phyloP scores from a whole-genome alignment of 148 eudicot species.

The Agrostemma githago region DNA sequence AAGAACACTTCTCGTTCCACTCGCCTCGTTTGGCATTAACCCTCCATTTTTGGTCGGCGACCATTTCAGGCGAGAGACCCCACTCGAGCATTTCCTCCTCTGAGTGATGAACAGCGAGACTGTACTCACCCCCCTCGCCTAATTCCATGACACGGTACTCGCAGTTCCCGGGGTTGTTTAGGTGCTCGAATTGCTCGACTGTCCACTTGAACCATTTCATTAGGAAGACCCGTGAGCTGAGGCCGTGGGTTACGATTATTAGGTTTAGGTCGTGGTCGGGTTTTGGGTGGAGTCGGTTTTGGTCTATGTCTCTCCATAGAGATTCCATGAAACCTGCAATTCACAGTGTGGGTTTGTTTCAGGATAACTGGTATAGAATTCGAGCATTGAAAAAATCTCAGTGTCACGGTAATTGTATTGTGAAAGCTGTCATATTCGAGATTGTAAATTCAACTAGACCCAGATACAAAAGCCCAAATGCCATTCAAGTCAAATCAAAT shows the following conservation, averaged over 20 bases:
- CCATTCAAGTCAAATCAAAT: too few species aligned
- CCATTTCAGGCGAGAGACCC: constrained; percentile 89
- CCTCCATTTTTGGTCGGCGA: constrained; percentile 71
- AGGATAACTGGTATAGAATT: not conserved
- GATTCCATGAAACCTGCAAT: constrained; percentile 90
- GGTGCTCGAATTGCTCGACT: constrained; percentile 70
- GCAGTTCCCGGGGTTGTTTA: constrained; percentile 58
- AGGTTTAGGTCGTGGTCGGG: constrained; percentile 62
- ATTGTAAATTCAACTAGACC: too few species aligned
- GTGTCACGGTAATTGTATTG: too few species aligned
- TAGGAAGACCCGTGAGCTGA: constrained; percentile 66
- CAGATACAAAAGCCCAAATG: too few species aligned
- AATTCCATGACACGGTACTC: constrained; percentile 71
- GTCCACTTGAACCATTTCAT: constrained; percentile 99
- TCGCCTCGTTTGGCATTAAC: constrained; percentile 46
- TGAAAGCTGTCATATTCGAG: too few species aligned
- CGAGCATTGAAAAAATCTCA: too few species aligned
- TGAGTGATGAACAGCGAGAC: constrained; percentile 68
- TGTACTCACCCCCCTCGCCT: constrained; percentile 74
- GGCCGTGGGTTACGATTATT: constrained; percentile 79
- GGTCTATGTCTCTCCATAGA: constrained; percentile 94
- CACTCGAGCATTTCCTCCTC: constrained; percentile 61
- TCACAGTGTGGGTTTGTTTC: not conserved
- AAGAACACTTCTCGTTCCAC: constrained; percentile 61
- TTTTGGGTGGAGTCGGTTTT: constrained; percentile 52